Conservation (phyloP, 306 rosid species). For the Heteromeles arbutifolia region DNA sequence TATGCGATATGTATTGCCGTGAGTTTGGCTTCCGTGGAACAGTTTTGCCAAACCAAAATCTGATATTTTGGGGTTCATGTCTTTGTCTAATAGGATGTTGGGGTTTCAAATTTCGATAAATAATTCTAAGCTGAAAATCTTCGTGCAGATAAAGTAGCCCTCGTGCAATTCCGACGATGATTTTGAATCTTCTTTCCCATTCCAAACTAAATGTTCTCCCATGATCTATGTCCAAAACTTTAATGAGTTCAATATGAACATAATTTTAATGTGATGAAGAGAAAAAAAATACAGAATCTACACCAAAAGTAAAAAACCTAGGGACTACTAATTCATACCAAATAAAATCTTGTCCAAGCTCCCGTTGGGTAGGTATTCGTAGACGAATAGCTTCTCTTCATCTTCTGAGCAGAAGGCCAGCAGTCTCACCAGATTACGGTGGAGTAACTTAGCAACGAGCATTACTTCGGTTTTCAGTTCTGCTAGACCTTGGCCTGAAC, state of each 20-base stretch:
- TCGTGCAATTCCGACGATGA: constrained; percentile 24
- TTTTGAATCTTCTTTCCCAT: constrained; percentile 28
- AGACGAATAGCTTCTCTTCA: constrained; percentile 26
- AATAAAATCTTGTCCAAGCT: constrained; percentile 26
- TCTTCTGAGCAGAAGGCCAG: constrained; percentile 30
- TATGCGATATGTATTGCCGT: constrained; percentile 27
- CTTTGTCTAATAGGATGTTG: constrained; percentile 22
- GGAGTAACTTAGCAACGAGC: constrained; percentile 19
- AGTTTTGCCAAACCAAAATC: constrained; percentile 30
- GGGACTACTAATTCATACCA: constrained; percentile 10
- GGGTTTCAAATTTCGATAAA: constrained; percentile 32
- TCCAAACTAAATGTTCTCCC: constrained; percentile 6
- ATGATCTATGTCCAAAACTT: constrained; percentile 2
- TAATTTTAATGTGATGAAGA: background rate
- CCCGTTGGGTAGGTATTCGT: constrained; percentile 26
- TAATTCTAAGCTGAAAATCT: constrained; percentile 24
- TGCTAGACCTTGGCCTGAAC: constrained; percentile 9
- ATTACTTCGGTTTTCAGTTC: constrained; percentile 23
- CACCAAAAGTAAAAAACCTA: background rate
- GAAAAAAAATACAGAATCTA: background rate
- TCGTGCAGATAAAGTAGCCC: constrained; percentile 25
- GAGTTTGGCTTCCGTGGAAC: constrained; percentile 21
- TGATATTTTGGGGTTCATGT: constrained; percentile 31
- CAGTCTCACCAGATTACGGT: constrained; percentile 17
- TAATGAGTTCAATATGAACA: background rate